Conservation (phyloP, 768 basidiomycete genomes). For the Asterophora parasitica region DNA sequence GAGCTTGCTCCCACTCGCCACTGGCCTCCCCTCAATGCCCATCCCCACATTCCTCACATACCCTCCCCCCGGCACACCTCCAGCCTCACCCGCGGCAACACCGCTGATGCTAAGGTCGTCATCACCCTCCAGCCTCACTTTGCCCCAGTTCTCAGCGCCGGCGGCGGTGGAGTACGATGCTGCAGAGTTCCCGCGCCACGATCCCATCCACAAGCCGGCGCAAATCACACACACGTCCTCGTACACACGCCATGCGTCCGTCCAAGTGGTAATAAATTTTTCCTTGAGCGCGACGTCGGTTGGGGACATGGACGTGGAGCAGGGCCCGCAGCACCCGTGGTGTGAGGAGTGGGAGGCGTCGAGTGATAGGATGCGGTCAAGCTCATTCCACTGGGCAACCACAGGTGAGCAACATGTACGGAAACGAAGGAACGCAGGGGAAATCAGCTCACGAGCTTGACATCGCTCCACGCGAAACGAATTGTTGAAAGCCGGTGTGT, state of each 20-base stretch:
- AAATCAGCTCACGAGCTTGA: slow-evolving; percentile 52
- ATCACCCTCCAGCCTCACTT: slow-evolving; percentile 59
- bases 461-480: slow-evolving; percentile 81
- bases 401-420: not conserved
- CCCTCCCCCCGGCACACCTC: not conserved
- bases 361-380: slow-evolving; percentile 63
- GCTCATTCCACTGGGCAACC: slow-evolving; percentile 62
- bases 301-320: slow-evolving; percentile 18
- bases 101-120: slow-evolving; percentile 46
- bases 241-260: slow-evolving; percentile 76
- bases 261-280: slow-evolving; percentile 49
- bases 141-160: slow-evolving; percentile 51
- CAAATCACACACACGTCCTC: slow-evolving; percentile 83
- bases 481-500: slow-evolving; percentile 56
- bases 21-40: slow-evolving; percentile 65
- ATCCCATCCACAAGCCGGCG: slow-evolving; percentile 77
- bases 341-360: slow-evolving; percentile 34
- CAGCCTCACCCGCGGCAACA: too few species aligned
- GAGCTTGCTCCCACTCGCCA: slow-evolving; percentile 15
- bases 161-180: slow-evolving; percentile 45
- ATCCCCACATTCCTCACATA: slow-evolving; percentile 58
- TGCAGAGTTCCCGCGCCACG: slow-evolving; percentile 49
- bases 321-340: slow-evolving; percentile 33
- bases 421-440: not conserved
- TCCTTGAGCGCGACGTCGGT: slow-evolving; percentile 23